phyloP scores from a whole-genome alignment of 2,329 filamentous ascomycete genomes.

The Colletotrichum truncatum region DNA sequence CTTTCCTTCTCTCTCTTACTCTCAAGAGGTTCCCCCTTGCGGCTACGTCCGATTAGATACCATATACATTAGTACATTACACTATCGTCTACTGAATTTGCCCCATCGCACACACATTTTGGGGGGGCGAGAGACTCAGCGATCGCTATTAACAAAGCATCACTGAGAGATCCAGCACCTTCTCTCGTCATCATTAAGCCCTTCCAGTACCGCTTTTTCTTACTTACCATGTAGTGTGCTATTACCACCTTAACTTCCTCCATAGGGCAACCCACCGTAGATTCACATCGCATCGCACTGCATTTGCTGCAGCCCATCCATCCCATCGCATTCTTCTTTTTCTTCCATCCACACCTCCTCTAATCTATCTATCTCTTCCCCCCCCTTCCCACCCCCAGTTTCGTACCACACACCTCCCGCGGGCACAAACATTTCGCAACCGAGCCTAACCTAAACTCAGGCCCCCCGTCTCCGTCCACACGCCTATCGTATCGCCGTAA shows the following conservation, averaged over 20 bases:
- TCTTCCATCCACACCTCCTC: constrained; percentile 32
- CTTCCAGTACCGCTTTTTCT: too few species aligned
- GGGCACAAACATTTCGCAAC: background rate
- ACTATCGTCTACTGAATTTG: too few species aligned
- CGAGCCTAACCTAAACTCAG: constrained; percentile 23
- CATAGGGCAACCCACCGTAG: background rate
- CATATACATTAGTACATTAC: too few species aligned
- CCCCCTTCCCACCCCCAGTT: background rate
- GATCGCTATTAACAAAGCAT: background rate
- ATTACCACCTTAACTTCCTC: too few species aligned
- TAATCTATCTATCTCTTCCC: constrained; percentile 17
- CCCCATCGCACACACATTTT: background rate
- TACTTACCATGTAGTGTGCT: too few species aligned
- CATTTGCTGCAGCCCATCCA: too few species aligned
- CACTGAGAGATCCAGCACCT: background rate
- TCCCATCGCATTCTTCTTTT: constrained; percentile 32
- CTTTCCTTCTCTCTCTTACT: too few species aligned
- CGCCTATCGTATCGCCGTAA: too few species aligned
- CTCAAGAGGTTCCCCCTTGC: background rate
- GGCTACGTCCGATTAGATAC: background rate
- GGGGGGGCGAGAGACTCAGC: background rate
- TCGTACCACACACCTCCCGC: constrained; percentile 4
- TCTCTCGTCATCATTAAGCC: background rate
- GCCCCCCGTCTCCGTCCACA: too few species aligned
- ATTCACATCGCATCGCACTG: constrained; percentile 9